Percentiles rank a stretch among this genome's conserved stretches.
Conservation (phyloP, 306 rosid genomes). For the Geum urbanum region DNA sequence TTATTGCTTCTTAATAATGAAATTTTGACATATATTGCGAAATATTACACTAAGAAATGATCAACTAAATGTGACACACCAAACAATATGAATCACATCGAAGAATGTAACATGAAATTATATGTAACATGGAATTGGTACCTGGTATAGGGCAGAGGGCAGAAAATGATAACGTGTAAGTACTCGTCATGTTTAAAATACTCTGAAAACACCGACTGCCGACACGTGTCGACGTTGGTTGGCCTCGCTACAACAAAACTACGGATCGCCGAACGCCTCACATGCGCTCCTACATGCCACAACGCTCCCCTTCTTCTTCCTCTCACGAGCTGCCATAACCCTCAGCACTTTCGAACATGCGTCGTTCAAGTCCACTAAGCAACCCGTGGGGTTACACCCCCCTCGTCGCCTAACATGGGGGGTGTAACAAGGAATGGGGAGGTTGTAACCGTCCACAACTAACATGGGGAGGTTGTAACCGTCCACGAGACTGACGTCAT, state of each 20-base stretch:
- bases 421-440: too few relatives aligned
- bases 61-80: neutral
- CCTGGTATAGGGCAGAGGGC: constrained; percentile 89
- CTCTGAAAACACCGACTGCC: constrained; percentile 50
- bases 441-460: constrained; percentile 80
- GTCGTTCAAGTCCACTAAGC: constrained; percentile 73
- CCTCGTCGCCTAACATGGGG: constrained; percentile 55
- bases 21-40: neutral
- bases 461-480: constrained; percentile 93
- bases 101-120: neutral
- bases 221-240: constrained; percentile 80
- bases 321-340: constrained; percentile 38
- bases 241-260: constrained; percentile 79
- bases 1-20: fast-evolving
- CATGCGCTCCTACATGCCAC: constrained; percentile 98
- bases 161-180: constrained; percentile 73
- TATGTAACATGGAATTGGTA: constrained; percentile 22
- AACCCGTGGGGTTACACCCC: constrained; percentile 82
- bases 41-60: neutral
- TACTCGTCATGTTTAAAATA: constrained; percentile 74
- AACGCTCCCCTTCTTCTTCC: constrained; percentile 32
- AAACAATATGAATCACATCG: neutral
- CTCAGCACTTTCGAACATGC: constrained; percentile 55
- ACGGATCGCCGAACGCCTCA: constrained; percentile 82
- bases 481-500: constrained; percentile 92